Conservation (phyloP, 2,329 filamentous ascomycete genomes). For the Fusarium pseudograminearum region DNA sequence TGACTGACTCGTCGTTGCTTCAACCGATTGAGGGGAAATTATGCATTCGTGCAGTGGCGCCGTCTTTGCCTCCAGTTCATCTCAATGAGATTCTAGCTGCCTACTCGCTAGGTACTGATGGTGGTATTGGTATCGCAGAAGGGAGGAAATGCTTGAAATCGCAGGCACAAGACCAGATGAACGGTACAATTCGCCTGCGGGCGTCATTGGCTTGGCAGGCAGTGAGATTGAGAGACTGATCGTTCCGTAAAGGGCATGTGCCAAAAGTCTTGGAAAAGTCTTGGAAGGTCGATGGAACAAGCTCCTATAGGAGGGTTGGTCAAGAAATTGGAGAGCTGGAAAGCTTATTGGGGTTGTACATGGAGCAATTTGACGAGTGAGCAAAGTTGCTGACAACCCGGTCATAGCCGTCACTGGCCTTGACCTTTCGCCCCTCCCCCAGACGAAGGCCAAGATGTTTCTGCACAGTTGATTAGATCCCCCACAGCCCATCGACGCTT, state of each 20-base stretch:
- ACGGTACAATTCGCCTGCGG: conserved; percentile 12
- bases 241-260: conserved; percentile 35
- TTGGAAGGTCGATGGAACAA: conserved; percentile 30
- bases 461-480: conserved; percentile 24
- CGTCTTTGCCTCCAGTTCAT: not conserved
- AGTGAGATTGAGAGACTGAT: conserved; percentile 12
- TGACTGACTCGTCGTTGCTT: conserved; percentile 7
- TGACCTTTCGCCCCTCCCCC: conserved; percentile 34
- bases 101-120: not conserved
- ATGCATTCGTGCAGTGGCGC: not conserved
- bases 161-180: not conserved
- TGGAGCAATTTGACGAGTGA: conserved; percentile 4
- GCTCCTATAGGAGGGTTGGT: not conserved
- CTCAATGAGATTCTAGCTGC: not conserved
- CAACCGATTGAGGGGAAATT: not conserved
- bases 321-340: conserved; percentile 27
- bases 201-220: conserved; percentile 31
- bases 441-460: conserved; percentile 34
- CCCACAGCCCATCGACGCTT: conserved; percentile 29
- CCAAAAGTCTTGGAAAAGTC: conserved; percentile 34
- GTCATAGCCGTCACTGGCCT: conserved; percentile 33
- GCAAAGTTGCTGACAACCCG: conserved; percentile 19
- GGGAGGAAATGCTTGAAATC: not conserved
- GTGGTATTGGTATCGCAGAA: not conserved
- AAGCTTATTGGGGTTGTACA: conserved; percentile 29